Evolutionary conservation across 768 basidiomycete genomes (phyloP), one percentile per base, ranked within the genome.

Genomic region (Suillus lakei): DNA sequence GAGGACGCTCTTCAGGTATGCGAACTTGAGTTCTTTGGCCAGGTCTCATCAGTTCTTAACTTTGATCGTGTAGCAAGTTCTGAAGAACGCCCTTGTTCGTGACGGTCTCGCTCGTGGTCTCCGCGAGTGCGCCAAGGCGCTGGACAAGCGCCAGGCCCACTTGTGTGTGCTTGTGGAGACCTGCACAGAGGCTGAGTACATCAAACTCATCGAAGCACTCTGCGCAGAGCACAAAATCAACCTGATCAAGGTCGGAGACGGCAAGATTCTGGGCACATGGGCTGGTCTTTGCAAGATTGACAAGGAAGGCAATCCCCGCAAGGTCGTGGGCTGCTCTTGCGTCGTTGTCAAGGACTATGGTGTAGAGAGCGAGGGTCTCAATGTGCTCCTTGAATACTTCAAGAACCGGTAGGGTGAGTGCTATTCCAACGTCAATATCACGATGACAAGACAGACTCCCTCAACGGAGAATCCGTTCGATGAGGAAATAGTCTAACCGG

Each of bases 231-330:
- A 99, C 90, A 97, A 96, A 82, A 98, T 99, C 84, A 95, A 96
- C 86, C 84, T 99, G 69, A 98, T 99, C 93, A 99, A 98, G 84
- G 94, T 96, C 71, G 93, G 93, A 73, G 97, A 99, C 80, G 92
- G 95, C 76, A 99, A 99, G 84, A 89, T 97, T 70, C 92, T 99
- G 75, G 97, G 97, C 41, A 94, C 92, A 71, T 99, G 97, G 97
- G 96, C 95, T 72, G 96, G 97, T 76, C 88, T 99, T 68, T 98
- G 97, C 91, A 99, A 99, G 87, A 96, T 99, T 79, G 97, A 99
- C 84, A 90, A 95, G 74, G 97, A 99, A 84, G 97, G 97, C 70
- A 98, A 98, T 83, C 92, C 97, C 56, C 87, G 97, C 78, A 99
- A 99, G 86, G 84, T 99, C 75, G 94, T 96, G 61, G 91, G 91